A percentile compares a stretch with the other conserved stretches of the same genome.
These are phyloP conservation scores for Cryphonectria parasitica DNA, from an alignment of 2,329 filamentous ascomycete species.

Conservation along the genomic window DNA sequence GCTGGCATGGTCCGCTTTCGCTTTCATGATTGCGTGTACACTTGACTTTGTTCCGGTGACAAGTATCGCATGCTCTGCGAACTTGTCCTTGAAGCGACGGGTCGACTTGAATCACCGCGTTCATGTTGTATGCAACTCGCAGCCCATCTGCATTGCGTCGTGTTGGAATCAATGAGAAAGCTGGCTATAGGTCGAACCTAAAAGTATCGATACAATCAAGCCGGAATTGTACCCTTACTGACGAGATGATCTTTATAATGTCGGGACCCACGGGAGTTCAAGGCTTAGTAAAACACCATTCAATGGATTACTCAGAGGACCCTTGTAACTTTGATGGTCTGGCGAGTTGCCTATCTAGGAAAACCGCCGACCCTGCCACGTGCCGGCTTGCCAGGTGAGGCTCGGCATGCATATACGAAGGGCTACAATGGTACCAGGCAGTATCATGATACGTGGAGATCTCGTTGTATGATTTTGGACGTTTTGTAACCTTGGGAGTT, in stretches of 20 bases:
- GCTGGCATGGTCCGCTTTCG: not conserved
- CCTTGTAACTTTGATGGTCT: not conserved
- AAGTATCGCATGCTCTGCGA: not conserved
- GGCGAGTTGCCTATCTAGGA: not conserved
- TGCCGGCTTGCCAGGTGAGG: not conserved
- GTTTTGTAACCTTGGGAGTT: not conserved
- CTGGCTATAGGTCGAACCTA: not conserved
- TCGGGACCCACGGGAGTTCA: not conserved
- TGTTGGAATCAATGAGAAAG: not conserved
- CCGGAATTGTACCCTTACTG: not conserved
- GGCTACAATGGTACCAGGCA: not conserved
- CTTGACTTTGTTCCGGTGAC: slow-evolving; percentile 1
- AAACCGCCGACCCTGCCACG: not conserved
- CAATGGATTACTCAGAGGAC: not conserved
- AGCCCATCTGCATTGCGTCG: not conserved
- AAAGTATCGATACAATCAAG: not conserved
- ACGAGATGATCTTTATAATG: not conserved
- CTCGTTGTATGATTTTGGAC: not conserved
- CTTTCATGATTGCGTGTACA: not conserved
- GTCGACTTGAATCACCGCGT: not conserved
- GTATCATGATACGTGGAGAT: not conserved
- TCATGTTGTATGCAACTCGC: not conserved
- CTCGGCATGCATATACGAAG: not conserved
- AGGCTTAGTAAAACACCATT: not conserved
- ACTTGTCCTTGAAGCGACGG: slow-evolving; percentile 1